phyloP scores from a whole-genome alignment of 2,329 filamentous ascomycete species.

The Cladophialophora chaetospira region DNA sequence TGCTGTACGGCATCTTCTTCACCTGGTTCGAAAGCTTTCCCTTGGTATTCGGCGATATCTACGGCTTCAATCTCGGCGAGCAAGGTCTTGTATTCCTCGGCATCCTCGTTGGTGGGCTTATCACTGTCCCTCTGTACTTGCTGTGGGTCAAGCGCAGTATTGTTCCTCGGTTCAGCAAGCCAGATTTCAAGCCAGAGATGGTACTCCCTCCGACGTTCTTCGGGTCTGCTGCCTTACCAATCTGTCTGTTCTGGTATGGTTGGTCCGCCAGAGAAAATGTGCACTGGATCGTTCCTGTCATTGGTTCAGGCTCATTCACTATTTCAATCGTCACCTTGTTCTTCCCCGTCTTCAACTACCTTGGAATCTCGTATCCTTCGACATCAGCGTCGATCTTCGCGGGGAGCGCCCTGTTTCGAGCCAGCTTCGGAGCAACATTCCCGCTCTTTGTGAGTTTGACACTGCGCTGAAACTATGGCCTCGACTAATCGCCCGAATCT shows the following conservation, averaged over 20 bases:
- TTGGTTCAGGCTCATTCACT: conserved; percentile 43
- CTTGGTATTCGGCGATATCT: conserved; percentile 60
- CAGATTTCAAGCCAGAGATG: conserved; percentile 40
- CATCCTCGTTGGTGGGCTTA: conserved; percentile 57
- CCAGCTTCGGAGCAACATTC: conserved; percentile 43
- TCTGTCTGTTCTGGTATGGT: conserved; percentile 50
- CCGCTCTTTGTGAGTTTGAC: conserved; percentile 41
- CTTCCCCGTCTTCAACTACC: conserved; percentile 32
- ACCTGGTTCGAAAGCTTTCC: conserved; percentile 67
- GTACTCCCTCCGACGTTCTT: conserved; percentile 41
- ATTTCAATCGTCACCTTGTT: conserved; percentile 36
- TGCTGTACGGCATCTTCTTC: conserved; percentile 55
- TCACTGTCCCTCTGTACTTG: conserved; percentile 53
- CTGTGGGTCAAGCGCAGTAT: conserved; percentile 29
- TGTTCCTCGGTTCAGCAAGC: background rate
- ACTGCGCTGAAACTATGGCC: no score
- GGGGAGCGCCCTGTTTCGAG: conserved; percentile 43
- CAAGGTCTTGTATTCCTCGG: conserved; percentile 63
- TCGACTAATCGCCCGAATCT: no score
- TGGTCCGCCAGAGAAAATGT: conserved; percentile 38
- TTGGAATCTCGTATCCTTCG: conserved; percentile 33
- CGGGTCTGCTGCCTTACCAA: conserved; percentile 42
- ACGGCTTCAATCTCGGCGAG: conserved; percentile 60
- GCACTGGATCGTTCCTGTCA: conserved; percentile 47
- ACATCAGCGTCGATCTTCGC: conserved; percentile 45